Base-by-base conservation (phyloP, 306 rosid genomes). In the Castanea crenata region DNA sequence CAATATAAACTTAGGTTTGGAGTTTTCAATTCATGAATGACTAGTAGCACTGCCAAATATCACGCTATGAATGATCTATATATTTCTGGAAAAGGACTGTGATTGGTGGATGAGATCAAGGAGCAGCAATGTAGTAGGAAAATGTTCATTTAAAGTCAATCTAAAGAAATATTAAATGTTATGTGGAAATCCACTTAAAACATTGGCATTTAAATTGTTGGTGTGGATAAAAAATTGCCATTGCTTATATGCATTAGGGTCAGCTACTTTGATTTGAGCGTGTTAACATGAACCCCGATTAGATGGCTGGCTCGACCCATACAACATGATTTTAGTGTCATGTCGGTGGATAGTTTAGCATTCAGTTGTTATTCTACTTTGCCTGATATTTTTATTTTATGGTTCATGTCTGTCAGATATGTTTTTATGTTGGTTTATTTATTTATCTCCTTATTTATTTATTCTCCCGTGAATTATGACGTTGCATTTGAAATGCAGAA, bases 401-500 rank as follows among this genome's bases (percentile, higher is more conserved):
- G 21, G 18, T 31, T 20, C 21, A 31, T 29, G 20, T 31, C 4
- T 1, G 32, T 63, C 21, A 3, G n/a, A 32, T 31, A 65, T 31
- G 4, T 65, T 16, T 18, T 32, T 32, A 15, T 65, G 4, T 4
- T 65, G 19, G 19, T 63, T 63, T 63, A 11, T 29, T 6, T 5
- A 5, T 31, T 64, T 15, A 2, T n/a, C 46, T 31, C 16, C 5
- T 64, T 15, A 67, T 67, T 55, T 74, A 31, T 56, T 56, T 31
- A 5, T 74, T 74, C 32, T 55, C 16, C 29, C 7, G 32, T 71
- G 54, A 44, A 6, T 31, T 74, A 69, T 32, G 55, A 67, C 68
- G 44, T 35, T 68, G 23, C 52, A 8, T 35, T 5, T 35, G 55
- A 77, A 76, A 57, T 78, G 84, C 89, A 94, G 97, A 74, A 74